Percentiles rank a stretch among this genome's conserved stretches.
Conservation (phyloP, 2,329 filamentous ascomycete species). For the Botrytis fragariae region DNA sequence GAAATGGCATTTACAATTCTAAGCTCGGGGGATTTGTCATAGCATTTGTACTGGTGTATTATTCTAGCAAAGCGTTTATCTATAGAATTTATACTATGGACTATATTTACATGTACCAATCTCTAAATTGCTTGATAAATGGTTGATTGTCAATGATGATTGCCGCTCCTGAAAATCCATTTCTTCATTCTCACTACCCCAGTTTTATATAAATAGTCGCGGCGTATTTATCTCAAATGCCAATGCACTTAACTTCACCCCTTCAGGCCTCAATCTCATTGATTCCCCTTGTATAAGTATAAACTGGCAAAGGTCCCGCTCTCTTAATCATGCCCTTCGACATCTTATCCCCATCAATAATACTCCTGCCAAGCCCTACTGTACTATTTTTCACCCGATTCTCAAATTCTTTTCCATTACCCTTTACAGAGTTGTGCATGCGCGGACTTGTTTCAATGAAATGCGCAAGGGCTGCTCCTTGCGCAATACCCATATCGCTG, state of each 20-base stretch:
- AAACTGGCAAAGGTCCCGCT: background rate
- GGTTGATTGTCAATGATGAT: background rate
- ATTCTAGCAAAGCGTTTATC: slow-evolving; percentile 8
- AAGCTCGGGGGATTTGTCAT: background rate
- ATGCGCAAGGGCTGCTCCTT: background rate
- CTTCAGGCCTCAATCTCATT: background rate
- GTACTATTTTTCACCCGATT: slow-evolving; percentile 14
- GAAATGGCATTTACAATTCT: slow-evolving; percentile 7
- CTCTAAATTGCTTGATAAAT: background rate
- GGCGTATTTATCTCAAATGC: background rate
- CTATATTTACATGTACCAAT: background rate
- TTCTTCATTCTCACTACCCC: background rate
- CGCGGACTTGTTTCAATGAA: background rate
- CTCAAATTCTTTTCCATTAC: slow-evolving; percentile 14
- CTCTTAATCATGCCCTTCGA: background rate
- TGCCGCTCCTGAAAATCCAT: background rate
- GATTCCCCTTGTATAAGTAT: background rate
- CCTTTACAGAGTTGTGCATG: background rate
- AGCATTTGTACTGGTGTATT: background rate
- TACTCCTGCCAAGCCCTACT: slow-evolving; percentile 9
- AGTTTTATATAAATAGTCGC: background rate
- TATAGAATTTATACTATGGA: slow-evolving; percentile 16
- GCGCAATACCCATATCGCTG: background rate
- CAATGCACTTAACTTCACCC: background rate
- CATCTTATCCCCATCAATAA: background rate